Base-by-base conservation (phyloP, 2,329 filamentous ascomycete species). In the Trichoderma hamatum region DNA sequence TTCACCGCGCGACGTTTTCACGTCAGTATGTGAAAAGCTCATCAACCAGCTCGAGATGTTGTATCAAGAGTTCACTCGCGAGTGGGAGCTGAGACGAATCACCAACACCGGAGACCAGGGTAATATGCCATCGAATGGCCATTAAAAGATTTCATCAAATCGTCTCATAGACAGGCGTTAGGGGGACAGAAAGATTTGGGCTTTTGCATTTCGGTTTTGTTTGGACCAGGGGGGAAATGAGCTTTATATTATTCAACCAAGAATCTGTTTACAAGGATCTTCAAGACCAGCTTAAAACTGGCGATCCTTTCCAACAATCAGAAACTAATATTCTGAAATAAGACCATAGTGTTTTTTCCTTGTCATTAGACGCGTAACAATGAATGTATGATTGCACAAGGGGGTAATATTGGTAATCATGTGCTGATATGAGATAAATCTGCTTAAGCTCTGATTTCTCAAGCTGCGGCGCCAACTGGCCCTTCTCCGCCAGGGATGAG, bases 51-150 rank as follows among this genome's bases (percentile, higher is more conserved):
- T 97, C 67, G 90, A 90, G 68, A 90, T 89, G 72, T 84, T 99
- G 70, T 91, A 91, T 72, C 89, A 92, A 72, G 93, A 96, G 77
- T 97, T 98, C 79, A 97, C 92, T 24, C 94, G 95, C 76, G 95
- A 98, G 80, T 96, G 90, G 82, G 93, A 96, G 80, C 82, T 97
- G 74, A 90, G 93, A 75, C 94, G 94, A 81, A 95, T 96, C 86
- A 92, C 90, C 70, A 88, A 88, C 55, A 88, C 87, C 26, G 87
- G 87, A 63, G 87, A 90, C 71, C 84, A 87, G 75, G 84, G 81
- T 68, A 82, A 80, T 64, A 76, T 81, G 79, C 79, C 80, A 69
- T 52, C 72, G 30, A 79, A 79, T 68, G 79, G 78, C 26, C 75
- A 79, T 58, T 80, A 72, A 51, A 61, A 19, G 26, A 30, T 24